A percentile compares a stretch with the other conserved stretches of the same genome.
phyloP scores from a whole-genome alignment of 352 stramenopile genomes.

The Pythium volutum region DNA sequence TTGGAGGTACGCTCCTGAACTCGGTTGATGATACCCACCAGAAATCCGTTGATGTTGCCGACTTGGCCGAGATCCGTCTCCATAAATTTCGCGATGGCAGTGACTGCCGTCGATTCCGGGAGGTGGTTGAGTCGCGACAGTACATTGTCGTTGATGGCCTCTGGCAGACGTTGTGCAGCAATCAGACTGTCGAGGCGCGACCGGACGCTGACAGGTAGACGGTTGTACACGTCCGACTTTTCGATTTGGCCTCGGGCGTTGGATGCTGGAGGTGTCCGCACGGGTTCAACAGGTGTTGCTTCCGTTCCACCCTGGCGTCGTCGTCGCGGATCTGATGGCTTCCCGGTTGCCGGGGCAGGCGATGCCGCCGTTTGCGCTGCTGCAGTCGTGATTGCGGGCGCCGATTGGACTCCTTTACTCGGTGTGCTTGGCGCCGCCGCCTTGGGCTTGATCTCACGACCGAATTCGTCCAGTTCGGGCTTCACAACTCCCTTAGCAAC shows the following conservation, averaged over 20 bases:
- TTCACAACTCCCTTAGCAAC: background rate
- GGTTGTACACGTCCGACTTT: conserved; percentile 58
- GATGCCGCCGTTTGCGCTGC: background rate
- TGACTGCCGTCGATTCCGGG: conserved; percentile 55
- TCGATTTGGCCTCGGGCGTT: conserved; percentile 3
- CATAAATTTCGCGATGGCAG: conserved; percentile 75
- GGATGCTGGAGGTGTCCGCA: background rate
- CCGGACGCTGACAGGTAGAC: conserved; percentile 43
- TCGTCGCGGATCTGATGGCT: conserved; percentile 36
- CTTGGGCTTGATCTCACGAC: conserved; percentile 29
- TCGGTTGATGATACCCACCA: conserved; percentile 83
- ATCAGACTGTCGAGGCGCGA: conserved; percentile 55
- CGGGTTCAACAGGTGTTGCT: background rate
- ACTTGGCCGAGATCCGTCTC: conserved; percentile 73
- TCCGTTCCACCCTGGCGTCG: conserved; percentile 19
- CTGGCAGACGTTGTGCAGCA: conserved; percentile 43
- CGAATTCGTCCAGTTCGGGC: conserved; percentile 55
- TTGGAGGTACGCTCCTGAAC: conserved; percentile 53
- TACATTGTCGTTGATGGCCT: conserved; percentile 77
- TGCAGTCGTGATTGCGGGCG: background rate
- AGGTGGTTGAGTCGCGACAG: conserved; percentile 65
- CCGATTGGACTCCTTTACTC: background rate
- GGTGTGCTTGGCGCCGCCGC: conserved; percentile 3
- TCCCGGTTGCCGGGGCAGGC: background rate
- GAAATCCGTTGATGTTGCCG: conserved; percentile 75